Evolutionary conservation across 768 basidiomycete species (phyloP).

Genomic region (Calocybe cyanea): DNA sequence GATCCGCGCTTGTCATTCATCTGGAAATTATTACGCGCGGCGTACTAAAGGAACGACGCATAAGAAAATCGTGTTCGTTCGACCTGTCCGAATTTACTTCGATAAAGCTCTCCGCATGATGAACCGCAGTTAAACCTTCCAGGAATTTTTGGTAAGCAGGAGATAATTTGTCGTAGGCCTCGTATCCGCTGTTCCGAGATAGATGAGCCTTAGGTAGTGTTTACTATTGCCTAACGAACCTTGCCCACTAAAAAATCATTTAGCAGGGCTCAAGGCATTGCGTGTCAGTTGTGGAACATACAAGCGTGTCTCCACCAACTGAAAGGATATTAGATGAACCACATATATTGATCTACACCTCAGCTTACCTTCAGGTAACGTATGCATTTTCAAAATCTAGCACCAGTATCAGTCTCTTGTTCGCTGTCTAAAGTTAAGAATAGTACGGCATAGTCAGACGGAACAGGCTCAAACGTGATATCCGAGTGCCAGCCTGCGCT

Average conservation of each 20-base stretch:
- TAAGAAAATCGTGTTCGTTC: neutral
- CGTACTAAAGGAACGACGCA: slow-evolving; percentile 27
- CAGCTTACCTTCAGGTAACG: slow-evolving; percentile 29
- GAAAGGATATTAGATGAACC: neutral
- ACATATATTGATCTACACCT: neutral
- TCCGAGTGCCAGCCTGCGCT: slow-evolving; percentile 51
- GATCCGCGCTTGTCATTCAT: slow-evolving; percentile 45
- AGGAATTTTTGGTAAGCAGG: slow-evolving; percentile 50
- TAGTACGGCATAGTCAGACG: slow-evolving; percentile 52
- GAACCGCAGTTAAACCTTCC: slow-evolving; percentile 55
- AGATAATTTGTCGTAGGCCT: slow-evolving; percentile 62
- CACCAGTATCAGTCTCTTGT: neutral
- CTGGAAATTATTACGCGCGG: slow-evolving; percentile 21
- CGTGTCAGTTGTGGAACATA: slow-evolving; percentile 16
- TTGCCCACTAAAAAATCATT: slow-evolving; percentile 30
- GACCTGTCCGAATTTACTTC: slow-evolving; percentile 21
- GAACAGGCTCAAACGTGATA: slow-evolving; percentile 58
- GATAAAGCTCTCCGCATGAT: slow-evolving; percentile 41
- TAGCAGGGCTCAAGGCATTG: neutral
- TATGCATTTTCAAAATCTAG: slow-evolving; percentile 39
- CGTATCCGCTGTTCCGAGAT: slow-evolving; percentile 44
- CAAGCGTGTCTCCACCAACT: slow-evolving; percentile 41
- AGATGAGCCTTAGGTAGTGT: slow-evolving; percentile 17
- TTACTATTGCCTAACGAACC: slow-evolving; percentile 17
- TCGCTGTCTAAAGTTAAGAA: neutral